Percentiles rank a stretch among this genome's conserved stretches.
Evolutionary conservation across 495 filamentous ascomycete species (phyloP).

Genomic region (Tricharina praecox): DNA sequence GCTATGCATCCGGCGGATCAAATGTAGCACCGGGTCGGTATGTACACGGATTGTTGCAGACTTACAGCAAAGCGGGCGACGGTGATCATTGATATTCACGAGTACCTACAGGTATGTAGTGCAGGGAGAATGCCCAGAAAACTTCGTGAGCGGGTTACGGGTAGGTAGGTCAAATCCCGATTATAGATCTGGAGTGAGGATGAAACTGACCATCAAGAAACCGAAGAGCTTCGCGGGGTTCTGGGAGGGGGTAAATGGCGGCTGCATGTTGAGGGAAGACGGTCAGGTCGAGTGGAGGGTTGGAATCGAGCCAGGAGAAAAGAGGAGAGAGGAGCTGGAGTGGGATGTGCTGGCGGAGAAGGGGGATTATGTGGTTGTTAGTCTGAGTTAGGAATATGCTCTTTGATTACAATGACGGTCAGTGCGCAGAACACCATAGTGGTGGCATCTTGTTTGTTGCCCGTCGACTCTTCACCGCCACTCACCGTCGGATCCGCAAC

Average conservation of each 20-base stretch:
- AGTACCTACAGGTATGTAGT: too few relatives aligned
- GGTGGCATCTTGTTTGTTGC: not conserved
- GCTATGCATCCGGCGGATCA: too few relatives aligned
- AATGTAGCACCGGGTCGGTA: too few relatives aligned
- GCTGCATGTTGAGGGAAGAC: not conserved
- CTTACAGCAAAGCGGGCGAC: too few relatives aligned
- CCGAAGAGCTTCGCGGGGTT: not conserved
- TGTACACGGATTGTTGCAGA: too few relatives aligned
- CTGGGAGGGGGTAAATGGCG: not conserved
- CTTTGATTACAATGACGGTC: too few relatives aligned
- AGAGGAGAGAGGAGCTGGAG: constrained; percentile 1
- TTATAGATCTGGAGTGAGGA: constrained; percentile 47
- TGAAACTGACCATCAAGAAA: constrained; percentile 31
- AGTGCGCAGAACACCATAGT: not conserved
- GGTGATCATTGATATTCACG: too few relatives aligned
- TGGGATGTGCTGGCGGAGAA: not conserved
- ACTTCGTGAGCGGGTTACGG: too few relatives aligned
- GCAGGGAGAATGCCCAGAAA: too few relatives aligned
- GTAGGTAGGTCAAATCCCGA: constrained; percentile 52
- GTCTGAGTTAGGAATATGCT: constrained; percentile 1
- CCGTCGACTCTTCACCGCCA: not conserved
- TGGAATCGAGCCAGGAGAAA: constrained; percentile 2
- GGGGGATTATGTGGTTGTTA: constrained; percentile 5
- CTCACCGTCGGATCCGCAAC: too few relatives aligned
- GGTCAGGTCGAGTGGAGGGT: not conserved